These are phyloP conservation scores for Kwoniella shandongensis DNA, from an alignment of 768 basidiomycete genomes.

Conservation along the genomic window DNA sequence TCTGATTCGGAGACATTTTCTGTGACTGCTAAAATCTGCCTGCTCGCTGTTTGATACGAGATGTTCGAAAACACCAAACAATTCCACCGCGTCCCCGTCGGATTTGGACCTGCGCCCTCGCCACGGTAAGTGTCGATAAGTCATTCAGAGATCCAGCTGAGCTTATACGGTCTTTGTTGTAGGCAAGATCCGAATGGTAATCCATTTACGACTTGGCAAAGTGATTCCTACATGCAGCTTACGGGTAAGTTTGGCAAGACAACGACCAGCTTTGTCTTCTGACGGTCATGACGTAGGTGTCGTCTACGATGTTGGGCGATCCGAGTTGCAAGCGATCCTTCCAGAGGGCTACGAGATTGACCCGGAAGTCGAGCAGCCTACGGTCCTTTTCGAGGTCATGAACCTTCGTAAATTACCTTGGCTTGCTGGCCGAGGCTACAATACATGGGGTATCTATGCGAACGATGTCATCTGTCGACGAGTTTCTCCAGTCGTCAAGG, in stretches of 20 bases:
- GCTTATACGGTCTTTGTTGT: too few species aligned
- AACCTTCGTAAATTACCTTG: not conserved
- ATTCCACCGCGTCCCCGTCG: too few species aligned
- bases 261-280: not conserved
- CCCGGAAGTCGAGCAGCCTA: not conserved
- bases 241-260: not conserved
- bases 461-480: not conserved
- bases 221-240: not conserved
- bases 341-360: not conserved
- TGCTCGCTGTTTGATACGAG: too few species aligned
- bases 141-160: too few species aligned
- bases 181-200: too few species aligned
- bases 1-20: too few species aligned
- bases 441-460: not conserved
- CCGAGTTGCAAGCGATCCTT: not conserved
- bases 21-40: too few species aligned
- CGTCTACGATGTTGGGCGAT: not conserved
- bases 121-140: too few species aligned
- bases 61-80: too few species aligned
- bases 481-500: not conserved
- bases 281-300: not conserved
- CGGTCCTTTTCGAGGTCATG: not conserved
- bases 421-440: not conserved
- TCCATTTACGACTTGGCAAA: not conserved
- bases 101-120: too few species aligned